Conservation (phyloP, 78 protist genomes). For the Dictyostelium citrinum region DNA sequence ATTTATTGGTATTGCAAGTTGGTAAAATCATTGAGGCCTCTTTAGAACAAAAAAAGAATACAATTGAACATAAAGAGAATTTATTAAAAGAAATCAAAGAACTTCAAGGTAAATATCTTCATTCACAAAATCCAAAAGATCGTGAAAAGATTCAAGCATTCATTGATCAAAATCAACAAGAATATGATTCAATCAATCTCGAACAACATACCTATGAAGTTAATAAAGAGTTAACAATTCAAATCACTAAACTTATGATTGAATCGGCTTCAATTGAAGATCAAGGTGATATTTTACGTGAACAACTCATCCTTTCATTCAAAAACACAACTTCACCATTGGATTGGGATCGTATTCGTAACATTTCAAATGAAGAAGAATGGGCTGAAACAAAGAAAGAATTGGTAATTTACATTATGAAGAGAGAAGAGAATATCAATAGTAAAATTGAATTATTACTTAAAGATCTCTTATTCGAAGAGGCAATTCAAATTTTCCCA, state of each 20-base stretch:
- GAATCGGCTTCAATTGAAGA: conserved; percentile 64
- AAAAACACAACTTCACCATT: conserved; percentile 40
- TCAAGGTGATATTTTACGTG: conserved; percentile 63
- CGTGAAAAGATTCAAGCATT: conserved; percentile 20
- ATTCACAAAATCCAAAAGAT: background rate
- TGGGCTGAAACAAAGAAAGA: conserved; percentile 73
- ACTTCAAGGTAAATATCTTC: conserved; percentile 32
- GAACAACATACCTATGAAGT: conserved; percentile 46
- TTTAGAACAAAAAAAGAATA: background rate
- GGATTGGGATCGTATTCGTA: conserved; percentile 79
- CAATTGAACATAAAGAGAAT: conserved; percentile 34
- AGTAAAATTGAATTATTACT: conserved; percentile 64
- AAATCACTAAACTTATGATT: conserved; percentile 52
- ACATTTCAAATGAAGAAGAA: conserved; percentile 63
- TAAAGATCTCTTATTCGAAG: conserved; percentile 65
- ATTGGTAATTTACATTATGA: conserved; percentile 64
- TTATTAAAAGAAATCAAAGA: conserved; percentile 4
- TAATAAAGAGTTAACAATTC: conserved; percentile 6
- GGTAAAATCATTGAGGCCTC: conserved; percentile 25
- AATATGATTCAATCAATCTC: background rate
- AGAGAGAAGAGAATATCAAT: conserved; percentile 56
- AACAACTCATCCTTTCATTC: conserved; percentile 70
- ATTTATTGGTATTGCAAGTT: conserved; percentile 33
- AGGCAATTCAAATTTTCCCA: conserved; percentile 80
- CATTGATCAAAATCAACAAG: conserved; percentile 8